phyloP scores from a whole-genome alignment of 768 basidiomycete species.

The Agaricus subrufescens region DNA sequence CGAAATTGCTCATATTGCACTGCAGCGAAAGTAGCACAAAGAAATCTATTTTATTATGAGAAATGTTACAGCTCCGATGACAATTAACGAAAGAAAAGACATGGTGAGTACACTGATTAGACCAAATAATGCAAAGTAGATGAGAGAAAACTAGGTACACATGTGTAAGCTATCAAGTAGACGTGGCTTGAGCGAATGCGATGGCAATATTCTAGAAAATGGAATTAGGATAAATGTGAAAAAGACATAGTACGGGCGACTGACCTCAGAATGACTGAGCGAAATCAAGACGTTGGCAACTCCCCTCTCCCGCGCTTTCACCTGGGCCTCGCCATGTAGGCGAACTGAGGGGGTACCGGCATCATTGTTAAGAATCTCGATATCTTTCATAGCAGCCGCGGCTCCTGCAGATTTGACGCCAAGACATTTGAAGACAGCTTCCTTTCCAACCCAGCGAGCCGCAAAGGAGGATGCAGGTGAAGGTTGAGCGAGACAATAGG shows the following conservation, averaged over 20 bases:
- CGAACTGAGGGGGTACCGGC: slow-evolving; percentile 76
- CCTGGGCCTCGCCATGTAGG: slow-evolving; percentile 76
- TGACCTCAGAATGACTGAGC: slow-evolving; percentile 88
- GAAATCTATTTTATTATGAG: slow-evolving; percentile 6
- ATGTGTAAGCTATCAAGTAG: slow-evolving; percentile 9
- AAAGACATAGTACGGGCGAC: slow-evolving; percentile 20
- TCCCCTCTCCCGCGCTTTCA: slow-evolving; percentile 66
- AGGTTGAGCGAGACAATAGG: slow-evolving; percentile 85
- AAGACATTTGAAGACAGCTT: slow-evolving; percentile 95
- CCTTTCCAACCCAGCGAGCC: slow-evolving; percentile 96
- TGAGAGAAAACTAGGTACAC: not conserved
- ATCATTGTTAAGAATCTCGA: slow-evolving; percentile 83
- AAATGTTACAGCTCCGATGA: slow-evolving; percentile 7
- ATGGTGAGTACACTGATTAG: not conserved
- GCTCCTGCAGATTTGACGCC: slow-evolving; percentile 89
- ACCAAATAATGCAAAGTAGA: slow-evolving; percentile 1
- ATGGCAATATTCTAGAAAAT: slow-evolving; percentile 69
- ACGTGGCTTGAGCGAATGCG: slow-evolving; percentile 78
- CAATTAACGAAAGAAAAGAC: not conserved
- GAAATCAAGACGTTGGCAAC: slow-evolving; percentile 77
- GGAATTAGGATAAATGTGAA: not conserved
- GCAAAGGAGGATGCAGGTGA: slow-evolving; percentile 89
- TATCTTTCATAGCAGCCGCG: slow-evolving; percentile 93
- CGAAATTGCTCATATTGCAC: not conserved
- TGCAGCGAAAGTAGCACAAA: not conserved